Base-by-base conservation (phyloP, 1,284 basidiomycete genomes). In the Erythrobasidium hasegawianum region DNA sequence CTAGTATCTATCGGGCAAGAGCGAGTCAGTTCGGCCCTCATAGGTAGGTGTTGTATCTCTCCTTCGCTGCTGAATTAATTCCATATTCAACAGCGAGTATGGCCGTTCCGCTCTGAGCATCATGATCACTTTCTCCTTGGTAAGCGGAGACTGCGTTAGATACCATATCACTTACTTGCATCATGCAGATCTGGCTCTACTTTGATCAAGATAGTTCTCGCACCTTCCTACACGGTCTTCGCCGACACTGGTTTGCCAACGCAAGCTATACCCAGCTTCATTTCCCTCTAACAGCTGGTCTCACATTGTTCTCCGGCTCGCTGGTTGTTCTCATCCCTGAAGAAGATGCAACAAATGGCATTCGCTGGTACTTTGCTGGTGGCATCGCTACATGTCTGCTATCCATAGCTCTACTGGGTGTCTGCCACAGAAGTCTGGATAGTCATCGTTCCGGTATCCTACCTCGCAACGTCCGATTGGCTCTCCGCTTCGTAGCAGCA, bases 161-260 rank as follows among this genome's bases (percentile, higher is more conserved):
- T 38, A 33, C 10, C 27, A n/a, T 9, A 38, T 18, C 43, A n/a
- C 14, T 24, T 47, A 5, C 4, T 16, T 47, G 16, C 16, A 14
- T 24, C 27, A 40, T 27, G 16, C 33, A 57, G 55, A 75, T 72
- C 43, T 77, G 76, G 76, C 24, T 52, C 27, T 72, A 69, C 61
- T 68, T 68, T 54, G 70, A 72, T 55, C 55, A 69, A 0, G 76
- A 76, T 57, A 69, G 68, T 26, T 72, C 70, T 2, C 66, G 76
- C 2, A 72, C 72, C 4, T 77, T 73, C 66, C 71, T 75, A 22
- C 76, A 77, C 47, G 76, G 76, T 0, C 69, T 77, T 1, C 69
- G 75, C 1, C 65, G 76, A 4, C 72, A 77, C 69, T 71, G 72
- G 56, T 71, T 72, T 27, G 72, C 75, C 13, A 69, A 71, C 9